Percentiles rank a stretch among this genome's conserved stretches.
Evolutionary conservation across 1,284 basidiomycete species (phyloP).

Genomic region (Exobasidium rhododendri): DNA sequence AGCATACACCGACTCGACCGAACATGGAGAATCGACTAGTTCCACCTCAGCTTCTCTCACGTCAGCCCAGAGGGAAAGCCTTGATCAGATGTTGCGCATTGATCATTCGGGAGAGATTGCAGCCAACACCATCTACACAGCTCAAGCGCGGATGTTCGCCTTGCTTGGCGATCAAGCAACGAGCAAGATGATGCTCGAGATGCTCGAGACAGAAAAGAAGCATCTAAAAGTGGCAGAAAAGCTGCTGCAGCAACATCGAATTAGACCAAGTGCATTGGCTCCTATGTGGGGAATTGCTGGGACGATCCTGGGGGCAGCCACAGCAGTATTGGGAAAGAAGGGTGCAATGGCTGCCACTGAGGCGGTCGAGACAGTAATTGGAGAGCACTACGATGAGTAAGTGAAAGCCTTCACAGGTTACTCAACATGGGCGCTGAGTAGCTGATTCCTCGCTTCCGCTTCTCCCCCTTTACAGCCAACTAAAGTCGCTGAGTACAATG

Average conservation of each 20-base stretch:
- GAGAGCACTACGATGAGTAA: slow-evolving; percentile 96
- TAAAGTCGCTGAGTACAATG: slow-evolving; percentile 34
- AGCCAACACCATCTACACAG: slow-evolving; percentile 54
- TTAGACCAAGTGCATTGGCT: slow-evolving; percentile 77
- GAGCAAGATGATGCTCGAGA: slow-evolving; percentile 60
- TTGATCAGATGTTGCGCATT: slow-evolving; percentile 49
- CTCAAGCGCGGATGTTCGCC: slow-evolving; percentile 49
- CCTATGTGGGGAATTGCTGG: slow-evolving; percentile 82
- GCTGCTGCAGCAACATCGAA: slow-evolving; percentile 74
- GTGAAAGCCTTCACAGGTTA: slow-evolving; percentile 45
- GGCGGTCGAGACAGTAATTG: slow-evolving; percentile 94
- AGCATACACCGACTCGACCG: not conserved
- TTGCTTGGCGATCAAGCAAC: slow-evolving; percentile 30
- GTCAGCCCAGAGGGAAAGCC: not conserved
- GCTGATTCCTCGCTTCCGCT: not conserved
- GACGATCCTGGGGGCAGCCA: slow-evolving; percentile 76
- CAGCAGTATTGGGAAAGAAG: slow-evolving; percentile 83
- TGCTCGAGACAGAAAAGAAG: slow-evolving; percentile 96
- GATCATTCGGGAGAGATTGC: slow-evolving; percentile 54
- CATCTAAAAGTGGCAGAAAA: slow-evolving; percentile 82
- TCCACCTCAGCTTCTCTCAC: not conserved
- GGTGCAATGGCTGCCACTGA: slow-evolving; percentile 98
- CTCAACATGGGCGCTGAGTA: not conserved
- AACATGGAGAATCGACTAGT: not conserved
- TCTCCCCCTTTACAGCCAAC: slow-evolving; percentile 24